These are phyloP conservation scores for Funneliformis caledonium DNA, from an alignment of 371 early-diverging fungal genomes.

Conservation along the genomic window DNA sequence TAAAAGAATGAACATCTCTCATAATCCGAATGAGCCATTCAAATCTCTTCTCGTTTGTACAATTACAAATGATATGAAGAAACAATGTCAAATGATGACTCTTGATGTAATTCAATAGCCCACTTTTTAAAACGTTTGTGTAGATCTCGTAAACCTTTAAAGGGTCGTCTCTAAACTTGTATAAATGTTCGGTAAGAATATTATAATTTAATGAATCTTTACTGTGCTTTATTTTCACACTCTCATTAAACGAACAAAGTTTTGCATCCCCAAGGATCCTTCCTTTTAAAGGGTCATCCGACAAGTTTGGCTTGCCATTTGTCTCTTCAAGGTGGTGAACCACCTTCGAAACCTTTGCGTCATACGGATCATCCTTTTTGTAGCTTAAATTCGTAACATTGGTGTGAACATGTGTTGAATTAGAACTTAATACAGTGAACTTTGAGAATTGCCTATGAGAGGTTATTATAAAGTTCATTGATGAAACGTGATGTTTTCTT, in stretches of 20 bases:
- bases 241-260: not conserved
- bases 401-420: not conserved
- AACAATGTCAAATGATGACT: not conserved
- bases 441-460: not conserved
- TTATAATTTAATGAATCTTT: not conserved
- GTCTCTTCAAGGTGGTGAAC: no score
- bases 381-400: not conserved
- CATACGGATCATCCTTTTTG: no score
- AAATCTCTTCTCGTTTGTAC: not conserved
- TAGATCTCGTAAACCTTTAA: not conserved
- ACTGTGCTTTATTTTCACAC: not conserved
- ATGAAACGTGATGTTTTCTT: not conserved
- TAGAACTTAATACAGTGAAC: not conserved
- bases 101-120: not conserved
- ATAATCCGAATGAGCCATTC: slow-evolving; percentile 5
- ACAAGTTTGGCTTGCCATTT: not conserved
- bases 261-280: not conserved
- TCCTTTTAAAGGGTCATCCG: not conserved
- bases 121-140: not conserved
- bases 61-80: not conserved
- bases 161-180: not conserved
- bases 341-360: no score
- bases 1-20: not conserved
- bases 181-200: not conserved
- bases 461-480: not conserved